These are phyloP conservation scores for Termitomyces sp. DNA, from an alignment of 1,284 basidiomycete genomes.

Conservation along the genomic window DNA sequence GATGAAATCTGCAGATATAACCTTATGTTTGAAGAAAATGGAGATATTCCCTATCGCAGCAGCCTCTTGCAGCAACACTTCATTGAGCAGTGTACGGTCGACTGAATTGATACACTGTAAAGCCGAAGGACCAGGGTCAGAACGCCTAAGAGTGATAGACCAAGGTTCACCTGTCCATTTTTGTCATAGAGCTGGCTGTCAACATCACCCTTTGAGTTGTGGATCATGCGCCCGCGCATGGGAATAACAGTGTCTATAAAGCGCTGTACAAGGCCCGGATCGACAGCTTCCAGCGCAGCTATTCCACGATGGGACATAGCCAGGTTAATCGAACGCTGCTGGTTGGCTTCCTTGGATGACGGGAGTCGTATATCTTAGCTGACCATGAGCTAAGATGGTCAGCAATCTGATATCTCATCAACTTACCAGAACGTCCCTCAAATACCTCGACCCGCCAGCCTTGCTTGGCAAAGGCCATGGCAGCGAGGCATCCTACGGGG, in stretches of 20 bases:
- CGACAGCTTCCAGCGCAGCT: constrained; percentile 78
- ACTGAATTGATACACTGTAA: constrained; percentile 89
- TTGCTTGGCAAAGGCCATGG: constrained; percentile 79
- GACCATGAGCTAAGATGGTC: constrained; percentile 13
- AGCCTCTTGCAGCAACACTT: constrained; percentile 74
- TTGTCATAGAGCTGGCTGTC: constrained; percentile 87
- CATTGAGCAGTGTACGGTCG: constrained; percentile 83
- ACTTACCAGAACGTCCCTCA: constrained; percentile 79
- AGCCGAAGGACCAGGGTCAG: constrained; percentile 19
- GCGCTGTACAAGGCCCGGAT: constrained; percentile 66
- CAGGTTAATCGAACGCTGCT: constrained; percentile 91
- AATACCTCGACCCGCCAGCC: constrained; percentile 91
- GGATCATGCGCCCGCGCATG: constrained; percentile 96
- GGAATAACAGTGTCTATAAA: constrained; percentile 84
- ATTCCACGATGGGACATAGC: constrained; percentile 94
- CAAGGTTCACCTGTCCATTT: constrained; percentile 68
- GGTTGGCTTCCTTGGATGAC: constrained; percentile 54
- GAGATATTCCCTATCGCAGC: constrained; percentile 59
- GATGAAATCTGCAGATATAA: constrained; percentile 73
- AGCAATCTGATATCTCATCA: constrained; percentile 10
- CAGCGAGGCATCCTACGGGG: constrained; percentile 91
- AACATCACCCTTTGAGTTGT: constrained; percentile 64
- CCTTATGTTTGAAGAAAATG: constrained; percentile 79
- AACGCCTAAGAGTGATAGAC: constrained; percentile 18
- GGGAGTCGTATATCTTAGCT: constrained; percentile 65